A percentile compares a stretch with the other conserved stretches of the same genome.
phyloP scores from a whole-genome alignment of 2,329 filamentous ascomycete genomes.

The Coleophoma eucalyptorum region DNA sequence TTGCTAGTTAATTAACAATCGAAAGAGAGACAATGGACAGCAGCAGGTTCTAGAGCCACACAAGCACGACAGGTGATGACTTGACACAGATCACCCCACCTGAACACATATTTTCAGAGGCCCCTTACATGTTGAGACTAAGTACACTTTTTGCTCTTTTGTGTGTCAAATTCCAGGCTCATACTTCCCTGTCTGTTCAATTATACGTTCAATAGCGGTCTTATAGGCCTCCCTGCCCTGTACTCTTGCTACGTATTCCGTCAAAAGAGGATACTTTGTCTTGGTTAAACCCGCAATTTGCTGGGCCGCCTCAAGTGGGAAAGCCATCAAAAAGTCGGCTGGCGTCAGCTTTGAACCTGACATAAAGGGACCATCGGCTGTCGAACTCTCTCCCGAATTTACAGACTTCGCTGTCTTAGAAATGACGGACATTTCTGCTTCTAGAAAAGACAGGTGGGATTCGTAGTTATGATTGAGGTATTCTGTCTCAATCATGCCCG shows the following conservation, averaged over 20 bases:
- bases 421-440: background rate
- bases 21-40: no score
- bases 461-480: background rate
- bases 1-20: no score
- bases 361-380: background rate
- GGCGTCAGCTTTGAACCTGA: constrained; percentile 34
- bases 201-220: background rate
- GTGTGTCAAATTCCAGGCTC: background rate
- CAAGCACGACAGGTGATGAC: no score
- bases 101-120: no score
- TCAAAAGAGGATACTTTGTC: constrained; percentile 37
- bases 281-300: constrained; percentile 24
- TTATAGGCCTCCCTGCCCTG: constrained; percentile 6
- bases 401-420: background rate
- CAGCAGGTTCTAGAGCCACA: no score
- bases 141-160: no score
- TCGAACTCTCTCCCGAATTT: background rate
- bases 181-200: background rate
- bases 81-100: no score
- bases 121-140: no score
- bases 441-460: background rate
- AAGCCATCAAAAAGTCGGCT: constrained; percentile 44
- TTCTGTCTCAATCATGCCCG: constrained; percentile 32
- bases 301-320: constrained; percentile 38
- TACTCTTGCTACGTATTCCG: constrained; percentile 36